Conservation (phyloP, 2,329 filamentous ascomycete genomes). For the Chalaropsis ovoidea region DNA sequence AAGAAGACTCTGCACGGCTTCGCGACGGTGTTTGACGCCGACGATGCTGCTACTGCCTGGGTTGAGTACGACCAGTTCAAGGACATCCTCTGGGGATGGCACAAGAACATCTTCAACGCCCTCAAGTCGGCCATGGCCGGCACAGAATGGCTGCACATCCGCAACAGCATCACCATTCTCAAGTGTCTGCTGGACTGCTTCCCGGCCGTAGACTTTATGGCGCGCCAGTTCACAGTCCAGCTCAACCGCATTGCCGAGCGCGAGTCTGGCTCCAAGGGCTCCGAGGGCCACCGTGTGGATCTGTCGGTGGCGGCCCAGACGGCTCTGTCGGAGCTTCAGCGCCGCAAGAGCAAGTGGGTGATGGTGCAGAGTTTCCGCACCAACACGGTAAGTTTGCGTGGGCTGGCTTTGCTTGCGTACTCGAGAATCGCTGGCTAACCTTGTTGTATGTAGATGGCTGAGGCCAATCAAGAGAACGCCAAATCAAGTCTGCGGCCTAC, state of each 20-base stretch:
- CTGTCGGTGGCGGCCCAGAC: constrained; percentile 64
- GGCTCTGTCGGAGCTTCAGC: constrained; percentile 59
- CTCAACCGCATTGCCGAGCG: constrained; percentile 56
- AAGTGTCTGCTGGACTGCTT: constrained; percentile 73
- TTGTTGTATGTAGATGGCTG: constrained; percentile 1
- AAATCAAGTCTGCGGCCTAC: constrained; percentile 44
- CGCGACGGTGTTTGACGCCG: constrained; percentile 56
- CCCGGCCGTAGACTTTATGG: constrained; percentile 84
- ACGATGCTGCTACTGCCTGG: constrained; percentile 52
- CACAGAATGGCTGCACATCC: constrained; percentile 93
- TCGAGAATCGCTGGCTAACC: constrained; percentile 26
- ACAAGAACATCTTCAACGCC: constrained; percentile 67
- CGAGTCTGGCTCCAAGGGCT: constrained; percentile 46
- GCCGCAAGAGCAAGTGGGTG: constrained; percentile 57
- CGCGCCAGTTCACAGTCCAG: constrained; percentile 52
- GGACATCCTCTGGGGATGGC: constrained; percentile 79
- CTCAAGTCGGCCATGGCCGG: constrained; percentile 72
- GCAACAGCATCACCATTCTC: constrained; percentile 84
- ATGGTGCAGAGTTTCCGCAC: constrained; percentile 63
- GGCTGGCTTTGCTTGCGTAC: neutral
- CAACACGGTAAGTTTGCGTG: constrained; percentile 44
- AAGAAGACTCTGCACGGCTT: constrained; percentile 62
- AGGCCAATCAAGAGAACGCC: constrained; percentile 15
- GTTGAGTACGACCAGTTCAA: constrained; percentile 81
- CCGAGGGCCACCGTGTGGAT: constrained; percentile 57